Percentiles rank a stretch among this genome's conserved stretches.
phyloP scores from a whole-genome alignment of 2,329 filamentous ascomycete species.

The Diplodia seriata region DNA sequence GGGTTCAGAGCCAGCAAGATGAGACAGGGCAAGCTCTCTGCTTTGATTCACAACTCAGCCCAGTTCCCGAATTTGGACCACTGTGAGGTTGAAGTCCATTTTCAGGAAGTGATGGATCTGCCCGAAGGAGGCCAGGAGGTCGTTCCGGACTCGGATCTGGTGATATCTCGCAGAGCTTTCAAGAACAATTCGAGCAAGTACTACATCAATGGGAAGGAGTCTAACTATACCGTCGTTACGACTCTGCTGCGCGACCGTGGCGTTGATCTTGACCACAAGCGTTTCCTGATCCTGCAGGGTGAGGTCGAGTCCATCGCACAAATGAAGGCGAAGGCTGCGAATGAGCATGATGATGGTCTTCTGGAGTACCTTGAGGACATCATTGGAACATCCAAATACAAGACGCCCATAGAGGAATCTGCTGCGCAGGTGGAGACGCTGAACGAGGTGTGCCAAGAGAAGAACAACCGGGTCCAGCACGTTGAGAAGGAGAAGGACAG shows the following conservation, averaged over 20 bases:
- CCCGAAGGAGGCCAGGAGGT: conserved; percentile 76
- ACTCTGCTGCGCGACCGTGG: conserved; percentile 84
- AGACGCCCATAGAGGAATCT: conserved; percentile 93
- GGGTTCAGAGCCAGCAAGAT: conserved; percentile 99
- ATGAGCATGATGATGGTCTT: conserved; percentile 94
- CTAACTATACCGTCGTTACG: conserved; percentile 91
- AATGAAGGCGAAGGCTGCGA: conserved; percentile 96
- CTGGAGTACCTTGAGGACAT: conserved; percentile 98
- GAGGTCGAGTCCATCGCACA: conserved; percentile 99
- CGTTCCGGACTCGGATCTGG: conserved; percentile 81
- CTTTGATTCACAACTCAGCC: conserved; percentile 95
- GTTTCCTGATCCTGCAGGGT: conserved; percentile 95
- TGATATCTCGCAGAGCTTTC: conserved; percentile 92
- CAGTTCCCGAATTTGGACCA: conserved; percentile 82
- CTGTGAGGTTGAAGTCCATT: conserved; percentile 96
- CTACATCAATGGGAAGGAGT: conserved; percentile 89
- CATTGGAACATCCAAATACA: conserved; percentile 98
- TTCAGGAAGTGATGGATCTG: conserved; percentile 91
- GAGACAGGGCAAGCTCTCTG: conserved; percentile 97
- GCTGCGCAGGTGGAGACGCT: conserved; percentile 87
- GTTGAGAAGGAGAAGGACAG: conserved; percentile 96
- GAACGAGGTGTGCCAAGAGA: conserved; percentile 94
- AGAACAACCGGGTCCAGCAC: conserved; percentile 92
- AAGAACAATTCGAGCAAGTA: conserved; percentile 99
- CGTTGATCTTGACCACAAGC: conserved; percentile 96